Evolutionary conservation across 169 alveolate species (phyloP), one percentile per base, ranked within the genome.

Genomic region (Perkinsus olseni): DNA sequence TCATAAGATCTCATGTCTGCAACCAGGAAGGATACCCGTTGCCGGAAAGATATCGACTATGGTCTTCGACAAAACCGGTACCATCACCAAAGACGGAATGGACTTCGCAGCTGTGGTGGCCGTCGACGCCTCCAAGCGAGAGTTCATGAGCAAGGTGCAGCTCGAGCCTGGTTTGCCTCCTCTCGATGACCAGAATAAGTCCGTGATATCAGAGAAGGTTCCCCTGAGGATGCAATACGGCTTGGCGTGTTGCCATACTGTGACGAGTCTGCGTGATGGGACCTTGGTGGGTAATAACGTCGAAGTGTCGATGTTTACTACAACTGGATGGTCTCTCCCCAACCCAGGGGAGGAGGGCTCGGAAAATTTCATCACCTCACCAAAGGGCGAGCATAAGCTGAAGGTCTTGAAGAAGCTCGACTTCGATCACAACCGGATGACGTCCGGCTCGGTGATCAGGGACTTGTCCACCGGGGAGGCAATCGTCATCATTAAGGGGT

Each of bases 61-160:
- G 93, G 48, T 48, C 36, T 91, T 38, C 39, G 93, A 91, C 39
- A 91, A 91, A n/a, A 91, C 93, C 17, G 93, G 93, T 13, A 91
- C 93, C 36, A 31, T 91, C 74, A 91, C 93, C 1, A 39, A 39
- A n/a, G 93, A 91, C 36, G 36, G 39, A 0, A 48, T 91, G 48
- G 34, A 91, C 50, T 39, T 91, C n/a, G 39, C 48, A 21, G 93
- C 48, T 36, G 93, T 91, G 39, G 38, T 39, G 82, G 45, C 82
- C 34, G 82, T 62, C 31, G 82, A 62, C 82, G 31, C 34, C 31
- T 62, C 82, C 31, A 28, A 24, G 13, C 1, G 34, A 28, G 31
- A 4, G 36, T 62, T 62, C 82, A 8, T 62, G 36, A 62, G 34
- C 37, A 62, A 28, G 82, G 82, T 62, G 82, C 82, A 62, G 82